These are phyloP conservation scores for Pythium rishiriense DNA, from an alignment of 352 stramenopile genomes.

Conservation along the genomic window DNA sequence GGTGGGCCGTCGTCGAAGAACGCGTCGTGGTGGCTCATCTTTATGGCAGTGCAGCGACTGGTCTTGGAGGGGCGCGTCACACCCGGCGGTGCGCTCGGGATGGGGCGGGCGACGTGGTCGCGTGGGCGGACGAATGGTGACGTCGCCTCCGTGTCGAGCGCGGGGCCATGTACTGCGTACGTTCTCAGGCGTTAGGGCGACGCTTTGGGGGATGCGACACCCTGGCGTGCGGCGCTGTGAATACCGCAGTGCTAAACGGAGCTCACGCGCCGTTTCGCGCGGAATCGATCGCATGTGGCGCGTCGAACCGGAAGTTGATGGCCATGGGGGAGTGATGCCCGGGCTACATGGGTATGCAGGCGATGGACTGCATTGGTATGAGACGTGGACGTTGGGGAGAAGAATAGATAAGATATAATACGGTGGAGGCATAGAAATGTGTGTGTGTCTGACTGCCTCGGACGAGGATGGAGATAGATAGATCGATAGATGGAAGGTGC, in stretches of 20 bases:
- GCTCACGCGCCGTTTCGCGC: neutral
- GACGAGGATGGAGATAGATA: no score
- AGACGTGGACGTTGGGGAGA: neutral
- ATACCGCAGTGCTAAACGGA: conserved; percentile 16
- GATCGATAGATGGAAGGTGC: no score
- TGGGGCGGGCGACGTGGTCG: neutral
- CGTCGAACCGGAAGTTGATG: neutral
- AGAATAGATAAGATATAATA: conserved; percentile 19
- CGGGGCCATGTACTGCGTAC: neutral
- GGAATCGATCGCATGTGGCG: neutral
- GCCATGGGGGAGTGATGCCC: neutral
- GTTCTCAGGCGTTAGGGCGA: neutral
- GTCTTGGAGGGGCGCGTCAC: conserved; percentile 11
- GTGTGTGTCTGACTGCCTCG: no score
- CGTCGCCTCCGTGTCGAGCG: neutral
- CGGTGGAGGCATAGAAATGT: no score
- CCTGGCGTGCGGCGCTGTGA: no score
- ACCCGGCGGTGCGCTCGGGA: neutral
- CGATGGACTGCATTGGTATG: neutral
- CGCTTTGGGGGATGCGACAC: conserved; percentile 3
- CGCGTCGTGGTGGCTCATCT: conserved; percentile 37
- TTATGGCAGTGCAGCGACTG: neutral
- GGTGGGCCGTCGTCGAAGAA: conserved; percentile 47
- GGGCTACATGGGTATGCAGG: no score
- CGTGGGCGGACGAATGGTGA: neutral